Conservation (phyloP, 2,329 filamentous ascomycete genomes). For the Lachnellula hyalina region DNA sequence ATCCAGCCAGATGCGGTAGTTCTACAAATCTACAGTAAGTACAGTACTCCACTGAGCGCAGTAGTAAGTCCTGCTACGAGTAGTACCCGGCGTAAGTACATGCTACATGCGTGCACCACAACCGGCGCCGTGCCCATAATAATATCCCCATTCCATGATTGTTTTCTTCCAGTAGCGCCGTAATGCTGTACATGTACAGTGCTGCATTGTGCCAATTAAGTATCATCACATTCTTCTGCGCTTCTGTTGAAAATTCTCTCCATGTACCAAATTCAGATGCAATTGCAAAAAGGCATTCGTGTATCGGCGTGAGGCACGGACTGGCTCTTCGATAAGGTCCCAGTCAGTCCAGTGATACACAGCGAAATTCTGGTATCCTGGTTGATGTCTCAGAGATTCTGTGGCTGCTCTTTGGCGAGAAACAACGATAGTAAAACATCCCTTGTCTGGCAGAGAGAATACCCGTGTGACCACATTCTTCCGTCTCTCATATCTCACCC, state of each 20-base stretch:
- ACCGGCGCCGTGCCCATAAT: conserved; percentile 3
- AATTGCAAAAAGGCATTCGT: conserved; percentile 2
- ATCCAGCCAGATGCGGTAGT: conserved; percentile 3
- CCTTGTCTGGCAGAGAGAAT: conserved; percentile 13
- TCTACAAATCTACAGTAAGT: background rate
- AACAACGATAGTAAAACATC: conserved; percentile 17
- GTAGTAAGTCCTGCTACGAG: background rate
- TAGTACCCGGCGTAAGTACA: conserved; percentile 1
- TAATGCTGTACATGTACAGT: background rate
- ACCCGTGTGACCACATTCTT: conserved; percentile 20
- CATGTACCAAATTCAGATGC: background rate
- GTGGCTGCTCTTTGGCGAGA: conserved; percentile 14
- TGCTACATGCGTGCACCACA: background rate
- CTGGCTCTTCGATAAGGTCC: conserved; percentile 14
- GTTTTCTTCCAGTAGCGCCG: conserved; percentile 1
- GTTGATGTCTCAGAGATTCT: conserved; percentile 17
- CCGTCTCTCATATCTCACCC: background rate
- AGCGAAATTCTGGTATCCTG: conserved; percentile 9
- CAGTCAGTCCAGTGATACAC: conserved; percentile 14
- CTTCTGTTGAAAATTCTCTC: background rate
- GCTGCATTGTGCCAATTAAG: background rate
- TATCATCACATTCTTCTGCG: background rate
- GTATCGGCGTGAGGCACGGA: conserved; percentile 20
- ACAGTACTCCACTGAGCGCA: background rate
- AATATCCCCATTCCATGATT: conserved; percentile 1